Percentiles rank a stretch among this genome's conserved stretches.
These are phyloP conservation scores for Lizanozyma gosingica DNA, from an alignment of 1,139 yeast genomes.

Conservation along the genomic window DNA sequence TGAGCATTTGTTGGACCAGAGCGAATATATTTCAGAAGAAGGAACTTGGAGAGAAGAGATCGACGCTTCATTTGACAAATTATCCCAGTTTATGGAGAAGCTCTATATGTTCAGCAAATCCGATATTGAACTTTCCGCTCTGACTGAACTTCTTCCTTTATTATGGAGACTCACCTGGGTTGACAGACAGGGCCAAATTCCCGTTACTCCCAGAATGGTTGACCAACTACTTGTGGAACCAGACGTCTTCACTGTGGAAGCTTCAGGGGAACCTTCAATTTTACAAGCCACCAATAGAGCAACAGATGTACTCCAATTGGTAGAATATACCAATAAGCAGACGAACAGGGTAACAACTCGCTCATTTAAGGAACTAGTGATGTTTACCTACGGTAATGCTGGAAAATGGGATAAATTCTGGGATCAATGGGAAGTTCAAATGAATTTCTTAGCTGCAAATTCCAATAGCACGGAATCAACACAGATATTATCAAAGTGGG, in stretches of 20 bases:
- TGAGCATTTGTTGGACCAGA: not conserved
- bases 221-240: constrained; percentile 18
- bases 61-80: constrained; percentile 10
- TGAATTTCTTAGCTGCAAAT: constrained; percentile 1
- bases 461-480: constrained; percentile 3
- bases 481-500: constrained; percentile 17
- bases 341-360: constrained; percentile 3
- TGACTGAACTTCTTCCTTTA: constrained; percentile 25
- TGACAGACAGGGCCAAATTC: constrained; percentile 7
- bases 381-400: constrained; percentile 32
- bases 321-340: constrained; percentile 14
- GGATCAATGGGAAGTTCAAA: constrained; percentile 27
- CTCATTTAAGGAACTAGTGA: constrained; percentile 24
- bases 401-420: constrained; percentile 33
- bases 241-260: constrained; percentile 5
- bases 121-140: constrained; percentile 15
- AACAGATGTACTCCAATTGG: constrained; percentile 22
- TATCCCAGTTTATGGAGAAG: constrained; percentile 20
- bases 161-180: constrained; percentile 25
- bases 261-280: constrained; percentile 6
- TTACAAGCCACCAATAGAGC: constrained; percentile 20
- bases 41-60: constrained; percentile 3
- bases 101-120: constrained; percentile 20
- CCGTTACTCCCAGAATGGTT: constrained; percentile 17
- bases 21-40: not conserved